phyloP scores from a whole-genome alignment of 2,329 filamentous ascomycete genomes.

The Keithomyces neogunnii region DNA sequence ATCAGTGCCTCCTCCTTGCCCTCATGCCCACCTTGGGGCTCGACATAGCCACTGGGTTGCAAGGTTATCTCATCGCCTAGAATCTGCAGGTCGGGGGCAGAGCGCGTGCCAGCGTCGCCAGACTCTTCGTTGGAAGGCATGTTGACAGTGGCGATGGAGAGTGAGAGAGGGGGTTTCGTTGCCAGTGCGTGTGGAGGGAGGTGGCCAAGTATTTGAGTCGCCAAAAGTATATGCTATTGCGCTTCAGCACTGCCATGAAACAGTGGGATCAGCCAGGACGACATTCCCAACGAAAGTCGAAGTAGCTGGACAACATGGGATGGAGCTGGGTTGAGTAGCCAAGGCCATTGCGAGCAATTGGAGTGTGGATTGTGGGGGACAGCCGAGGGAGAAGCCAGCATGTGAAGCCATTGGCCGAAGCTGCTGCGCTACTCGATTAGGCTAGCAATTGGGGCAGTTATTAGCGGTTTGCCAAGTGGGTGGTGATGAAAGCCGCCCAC shows the following conservation, averaged over 20 bases:
- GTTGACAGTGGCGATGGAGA: slow-evolving; percentile 3
- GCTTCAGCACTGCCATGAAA: neutral
- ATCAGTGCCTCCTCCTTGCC: slow-evolving; percentile 61
- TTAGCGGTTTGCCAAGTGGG: neutral
- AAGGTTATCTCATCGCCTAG: slow-evolving; percentile 66
- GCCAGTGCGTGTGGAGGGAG: neutral
- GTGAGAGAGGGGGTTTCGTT: neutral
- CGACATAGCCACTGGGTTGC: slow-evolving; percentile 62
- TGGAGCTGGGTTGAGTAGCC: neutral
- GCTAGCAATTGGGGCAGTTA: neutral
- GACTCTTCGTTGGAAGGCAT: slow-evolving; percentile 23
- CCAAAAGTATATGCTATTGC: neutral
- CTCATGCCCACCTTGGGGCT: slow-evolving; percentile 39
- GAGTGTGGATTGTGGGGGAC: neutral
- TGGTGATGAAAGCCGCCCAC: no score
- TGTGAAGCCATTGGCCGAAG: slow-evolving; percentile 2
- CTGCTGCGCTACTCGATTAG: no score
- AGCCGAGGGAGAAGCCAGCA: slow-evolving; percentile 6
- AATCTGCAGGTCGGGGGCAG: slow-evolving; percentile 70
- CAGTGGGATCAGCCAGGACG: neutral
- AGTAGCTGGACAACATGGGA: neutral
- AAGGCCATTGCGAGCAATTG: neutral
- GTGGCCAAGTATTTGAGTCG: neutral
- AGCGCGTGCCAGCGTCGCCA: slow-evolving; percentile 24
- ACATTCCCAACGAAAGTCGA: neutral